Conservation (phyloP, 306 rosid genomes). For the Quercus rubra region DNA sequence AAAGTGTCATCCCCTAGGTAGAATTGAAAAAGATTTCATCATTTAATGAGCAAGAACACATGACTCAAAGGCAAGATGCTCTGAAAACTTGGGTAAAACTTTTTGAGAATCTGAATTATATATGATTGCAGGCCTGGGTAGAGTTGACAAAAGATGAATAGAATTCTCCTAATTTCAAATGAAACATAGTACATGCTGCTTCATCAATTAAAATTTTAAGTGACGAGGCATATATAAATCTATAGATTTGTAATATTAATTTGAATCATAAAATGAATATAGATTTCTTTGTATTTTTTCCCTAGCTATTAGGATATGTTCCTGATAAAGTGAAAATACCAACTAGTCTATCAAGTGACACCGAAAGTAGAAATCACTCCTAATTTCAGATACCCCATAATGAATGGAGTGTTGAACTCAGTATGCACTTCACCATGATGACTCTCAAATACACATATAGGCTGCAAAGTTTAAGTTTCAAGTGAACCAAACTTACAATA, state of each 20-base stretch:
- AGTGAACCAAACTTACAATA: constrained; percentile 42
- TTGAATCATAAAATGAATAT: no score
- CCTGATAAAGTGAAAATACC: not conserved
- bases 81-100: not conserved
- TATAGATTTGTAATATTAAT: no score
- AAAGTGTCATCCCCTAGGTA: constrained; percentile 73
- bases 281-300: not conserved
- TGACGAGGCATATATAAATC: no score
- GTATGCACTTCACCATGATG: not conserved
- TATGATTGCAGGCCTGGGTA: not conserved
- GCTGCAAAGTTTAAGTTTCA: not conserved
- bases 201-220: no score
- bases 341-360: not conserved
- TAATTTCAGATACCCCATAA: not conserved
- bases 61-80: not conserved
- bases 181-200: no score
- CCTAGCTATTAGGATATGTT: not conserved
- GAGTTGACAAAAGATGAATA: not conserved
- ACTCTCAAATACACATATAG: not conserved
- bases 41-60: not conserved
- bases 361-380: not conserved
- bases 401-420: not conserved
- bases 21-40: not conserved
- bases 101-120: not conserved
- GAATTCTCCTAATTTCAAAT: no score